phyloP scores from a whole-genome alignment of 495 filamentous ascomycete species.

The Rhypophila decipiens region DNA sequence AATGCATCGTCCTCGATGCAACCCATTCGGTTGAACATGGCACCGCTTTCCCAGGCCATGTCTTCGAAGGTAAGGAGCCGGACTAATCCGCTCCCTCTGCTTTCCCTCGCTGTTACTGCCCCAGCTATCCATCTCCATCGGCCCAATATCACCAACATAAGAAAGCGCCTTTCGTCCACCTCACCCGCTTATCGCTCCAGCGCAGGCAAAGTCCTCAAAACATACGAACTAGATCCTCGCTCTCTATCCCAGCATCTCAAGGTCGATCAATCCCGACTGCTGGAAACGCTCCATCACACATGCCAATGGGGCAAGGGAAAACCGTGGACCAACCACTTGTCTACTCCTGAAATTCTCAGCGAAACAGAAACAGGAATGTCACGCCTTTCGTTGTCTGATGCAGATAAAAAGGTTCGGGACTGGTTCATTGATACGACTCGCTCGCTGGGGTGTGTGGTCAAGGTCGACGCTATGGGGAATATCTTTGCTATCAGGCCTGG shows the following conservation, averaged over 20 bases:
- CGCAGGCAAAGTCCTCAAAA: too few species aligned
- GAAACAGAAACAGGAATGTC: constrained; percentile 42
- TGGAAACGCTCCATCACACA: constrained; percentile 56
- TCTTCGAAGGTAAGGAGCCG: too few species aligned
- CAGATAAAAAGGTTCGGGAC: constrained; percentile 64
- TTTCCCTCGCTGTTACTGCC: too few species aligned
- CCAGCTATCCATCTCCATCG: too few species aligned
- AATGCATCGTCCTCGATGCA: too few species aligned
- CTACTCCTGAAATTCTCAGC: constrained; percentile 8
- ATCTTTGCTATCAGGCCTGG: constrained; percentile 69
- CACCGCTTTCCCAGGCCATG: too few species aligned
- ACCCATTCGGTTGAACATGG: too few species aligned
- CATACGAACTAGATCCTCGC: not conserved
- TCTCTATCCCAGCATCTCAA: constrained; percentile 27
- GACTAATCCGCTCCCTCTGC: too few species aligned
- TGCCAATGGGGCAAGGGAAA: constrained; percentile 44
- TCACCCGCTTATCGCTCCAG: too few species aligned
- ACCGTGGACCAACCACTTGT: not conserved
- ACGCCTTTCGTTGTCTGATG: constrained; percentile 58
- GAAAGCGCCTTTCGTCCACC: too few species aligned
- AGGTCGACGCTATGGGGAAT: constrained; percentile 51
- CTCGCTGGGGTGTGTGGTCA: constrained; percentile 53
- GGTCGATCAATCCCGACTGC: constrained; percentile 54
- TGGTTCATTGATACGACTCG: constrained; percentile 68
- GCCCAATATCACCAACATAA: too few species aligned